Base-by-base conservation (phyloP, 805 yeast species). In the Lipomyces oligophaga region DNA sequence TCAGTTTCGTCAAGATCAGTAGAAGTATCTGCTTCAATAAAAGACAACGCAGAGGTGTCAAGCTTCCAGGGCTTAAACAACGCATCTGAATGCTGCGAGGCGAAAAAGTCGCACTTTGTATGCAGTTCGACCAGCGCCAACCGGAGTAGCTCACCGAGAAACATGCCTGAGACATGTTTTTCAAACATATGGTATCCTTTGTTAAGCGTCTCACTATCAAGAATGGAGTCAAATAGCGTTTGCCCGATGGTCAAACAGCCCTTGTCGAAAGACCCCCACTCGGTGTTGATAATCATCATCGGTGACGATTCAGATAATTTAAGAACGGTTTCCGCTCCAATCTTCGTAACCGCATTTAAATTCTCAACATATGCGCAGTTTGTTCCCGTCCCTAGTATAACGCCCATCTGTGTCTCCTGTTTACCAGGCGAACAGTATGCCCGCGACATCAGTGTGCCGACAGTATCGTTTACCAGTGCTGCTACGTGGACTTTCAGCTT, bases 231-330 rank as follows among this genome's bases (percentile, higher is more conserved):
- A 64, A 80, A 89, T 50, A 78, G 76, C 3, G 95, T 85, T 39
- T 72, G 75, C 50, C 97, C 97, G 54, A 90, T 72, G 33, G 80
- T 71, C 56, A 78, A 73, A 52, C 88, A 73, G 19, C 78, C 81
- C 63, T 90, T 90, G 67, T 90, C 97, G 61, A 89, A 90, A 34
- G 96, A 87, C 54, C 97, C 97, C 96, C 97, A 93, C 68, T 93
- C 98, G 37, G 96, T 89, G 51, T 55, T 55, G 46, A 55, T 31
- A 19, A 54, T 37, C 59, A 55, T 55, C 25, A 49, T n/a, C 2
- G 18, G 4, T 2, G 43, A 21, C 24, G 18, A 27, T 18, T 27
- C 34, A 5, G 41, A 25, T 3, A 38, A 32, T 7, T 22, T 11
- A 16, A 44, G 50, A n/a, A 45, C 45, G 5, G 66, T 46, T 27